Base-by-base conservation (phyloP, 1,284 basidiomycete species). In the Apiotrichum siamense region DNA sequence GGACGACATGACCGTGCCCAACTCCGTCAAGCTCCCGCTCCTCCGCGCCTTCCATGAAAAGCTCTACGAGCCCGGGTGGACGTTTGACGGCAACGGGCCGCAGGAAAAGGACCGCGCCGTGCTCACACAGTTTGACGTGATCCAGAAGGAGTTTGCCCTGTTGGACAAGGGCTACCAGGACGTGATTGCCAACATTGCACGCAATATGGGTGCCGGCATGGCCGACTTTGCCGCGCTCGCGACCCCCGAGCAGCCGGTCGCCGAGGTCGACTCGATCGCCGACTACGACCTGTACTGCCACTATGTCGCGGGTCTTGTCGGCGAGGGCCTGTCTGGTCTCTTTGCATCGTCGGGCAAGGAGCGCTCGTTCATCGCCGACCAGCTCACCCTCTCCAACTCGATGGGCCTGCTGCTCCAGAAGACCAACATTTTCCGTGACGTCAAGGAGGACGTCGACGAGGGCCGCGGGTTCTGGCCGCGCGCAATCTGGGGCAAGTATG, bases 221-320 rank as follows among this genome's bases (percentile, higher is more conserved):
- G 91, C 94, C 27, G 89, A 94, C 73, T 97, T 88, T 69, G 84
- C 88, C 2, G 86, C 90, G 65, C 83, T 85, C 61, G 85, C 88
- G 6, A 86, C 83, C 2, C 81, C 81, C 13, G 82, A 83, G 4
- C 79, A 81, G 45, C 77, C 80, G 38, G 80, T 85, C 45, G 86
- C 86, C 67, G 76, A 75, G 56, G 78, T 93, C 54, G 79, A 83
- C 50, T 83, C 84, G 11, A 76, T 89, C 57, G 77, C 81, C 40
- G 91, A 97, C 63, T 97, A 94, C 74, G 91, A 97, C 72, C 80
- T 97, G 12, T 98, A 99, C 77, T 98, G 96, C 71, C 94, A 99
- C 75, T 97, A 96, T 72, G 96, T 97, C 57, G 96, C 94, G 3
- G 96, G 94, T 3, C 83, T 98, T 50, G 94, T 98, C 55, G 96